A percentile compares a stretch with the other conserved stretches of the same genome.
Conservation (phyloP, 768 basidiomycete species). For the Trametopsis cervina region DNA sequence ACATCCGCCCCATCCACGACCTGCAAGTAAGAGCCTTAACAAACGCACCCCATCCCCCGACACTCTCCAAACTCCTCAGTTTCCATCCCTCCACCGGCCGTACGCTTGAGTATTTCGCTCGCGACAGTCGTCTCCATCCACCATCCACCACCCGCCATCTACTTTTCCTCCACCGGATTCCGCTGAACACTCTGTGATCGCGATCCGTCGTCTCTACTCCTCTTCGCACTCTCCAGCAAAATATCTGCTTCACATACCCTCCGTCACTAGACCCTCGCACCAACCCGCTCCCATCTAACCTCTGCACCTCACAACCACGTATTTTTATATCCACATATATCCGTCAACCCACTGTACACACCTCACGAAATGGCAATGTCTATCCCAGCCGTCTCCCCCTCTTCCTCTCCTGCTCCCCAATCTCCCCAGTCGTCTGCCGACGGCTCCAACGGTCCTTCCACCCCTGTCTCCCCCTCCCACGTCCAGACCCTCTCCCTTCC, state of each 20-base stretch:
- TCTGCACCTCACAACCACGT: constrained; percentile 10
- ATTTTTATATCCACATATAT: constrained; percentile 11
- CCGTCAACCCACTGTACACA: constrained; percentile 7
- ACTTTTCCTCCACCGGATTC: constrained; percentile 31
- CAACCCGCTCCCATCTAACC: constrained; percentile 12
- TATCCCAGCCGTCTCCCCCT: constrained; percentile 32
- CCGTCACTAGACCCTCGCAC: constrained; percentile 20
- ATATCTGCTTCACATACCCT: constrained; percentile 4
- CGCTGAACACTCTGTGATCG: constrained; percentile 36
- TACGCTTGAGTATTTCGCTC: constrained; percentile 40
- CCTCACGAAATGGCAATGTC: constrained; percentile 28
- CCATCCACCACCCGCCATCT: constrained; percentile 14
- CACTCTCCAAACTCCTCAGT: constrained; percentile 20
- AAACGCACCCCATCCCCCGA: constrained; percentile 15
- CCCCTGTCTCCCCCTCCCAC: constrained; percentile 38
- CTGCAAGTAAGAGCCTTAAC: constrained; percentile 10
- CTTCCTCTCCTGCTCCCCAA: constrained; percentile 31
- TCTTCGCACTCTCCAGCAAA: constrained; percentile 4
- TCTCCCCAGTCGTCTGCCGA: constrained; percentile 35
- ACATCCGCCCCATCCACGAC: constrained; percentile 32
- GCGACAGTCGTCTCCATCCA: constrained; percentile 16
- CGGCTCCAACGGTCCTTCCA: constrained; percentile 37
- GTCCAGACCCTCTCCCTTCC: constrained; percentile 32
- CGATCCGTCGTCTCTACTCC: constrained; percentile 31
- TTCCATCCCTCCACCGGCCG: constrained; percentile 32